Evolutionary conservation across 495 filamentous ascomycete species (phyloP).

Genomic region (Podospora anserina): DNA sequence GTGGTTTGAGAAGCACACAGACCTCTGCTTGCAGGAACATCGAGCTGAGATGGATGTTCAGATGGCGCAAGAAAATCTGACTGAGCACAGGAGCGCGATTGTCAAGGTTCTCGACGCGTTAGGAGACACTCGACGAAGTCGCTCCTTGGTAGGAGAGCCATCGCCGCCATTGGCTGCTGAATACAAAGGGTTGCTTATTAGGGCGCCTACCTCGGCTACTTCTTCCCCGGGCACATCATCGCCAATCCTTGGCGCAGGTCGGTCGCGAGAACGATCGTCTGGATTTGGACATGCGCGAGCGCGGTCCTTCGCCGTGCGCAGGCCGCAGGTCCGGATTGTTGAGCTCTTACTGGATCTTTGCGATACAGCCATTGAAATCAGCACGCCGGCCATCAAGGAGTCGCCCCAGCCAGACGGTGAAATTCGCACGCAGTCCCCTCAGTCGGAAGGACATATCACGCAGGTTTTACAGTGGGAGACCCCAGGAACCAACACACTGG

Average conservation of each 20-base stretch:
- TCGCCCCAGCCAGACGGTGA: conserved; percentile 62
- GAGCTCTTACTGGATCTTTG: conserved; percentile 93
- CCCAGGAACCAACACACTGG: conserved; percentile 83
- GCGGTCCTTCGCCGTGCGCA: conserved; percentile 78
- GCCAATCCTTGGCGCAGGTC: conserved; percentile 58
- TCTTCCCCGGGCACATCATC: conserved; percentile 58
- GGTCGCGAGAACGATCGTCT: conserved; percentile 77
- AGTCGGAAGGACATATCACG: conserved; percentile 87
- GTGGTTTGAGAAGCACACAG: conserved; percentile 99
- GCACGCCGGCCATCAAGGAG: conserved; percentile 86
- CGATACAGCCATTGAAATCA: conserved; percentile 93
- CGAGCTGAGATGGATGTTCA: conserved; percentile 96
- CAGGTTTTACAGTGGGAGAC: conserved; percentile 96
- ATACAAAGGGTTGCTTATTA: conserved; percentile 88
- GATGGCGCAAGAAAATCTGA: conserved; percentile 84
- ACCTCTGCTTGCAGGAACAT: conserved; percentile 93
- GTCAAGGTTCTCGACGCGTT: conserved; percentile 91
- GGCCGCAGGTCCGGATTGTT: conserved; percentile 86
- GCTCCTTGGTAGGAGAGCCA: conserved; percentile 60
- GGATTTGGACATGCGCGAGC: conserved; percentile 70
- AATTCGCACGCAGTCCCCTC: conserved; percentile 86
- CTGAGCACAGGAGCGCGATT: conserved; percentile 93
- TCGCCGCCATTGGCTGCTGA: conserved; percentile 61
- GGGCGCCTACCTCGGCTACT: conserved; percentile 63
- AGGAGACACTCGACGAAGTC: conserved; percentile 68